phyloP scores from a whole-genome alignment of 257 asterid species.

The Prunella vulgaris region DNA sequence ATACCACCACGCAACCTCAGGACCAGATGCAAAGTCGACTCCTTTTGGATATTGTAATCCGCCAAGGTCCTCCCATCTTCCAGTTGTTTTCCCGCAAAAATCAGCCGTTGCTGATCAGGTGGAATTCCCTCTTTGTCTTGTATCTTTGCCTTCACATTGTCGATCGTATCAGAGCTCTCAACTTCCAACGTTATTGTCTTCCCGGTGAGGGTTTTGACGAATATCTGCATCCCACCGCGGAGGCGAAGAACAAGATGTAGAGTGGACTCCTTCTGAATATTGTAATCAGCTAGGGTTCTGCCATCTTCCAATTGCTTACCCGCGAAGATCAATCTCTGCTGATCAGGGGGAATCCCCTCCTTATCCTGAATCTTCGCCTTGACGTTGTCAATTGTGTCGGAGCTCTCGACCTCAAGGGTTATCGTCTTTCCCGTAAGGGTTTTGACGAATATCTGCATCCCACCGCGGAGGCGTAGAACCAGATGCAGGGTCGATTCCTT shows the following conservation, averaged over 20 bases:
- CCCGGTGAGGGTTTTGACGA: slow-evolving; percentile 22
- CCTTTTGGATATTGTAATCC: slow-evolving; percentile 23
- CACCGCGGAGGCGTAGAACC: slow-evolving; percentile 20
- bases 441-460: slow-evolving; percentile 25
- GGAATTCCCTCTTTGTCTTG: slow-evolving; percentile 26
- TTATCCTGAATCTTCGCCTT: slow-evolving; percentile 23
- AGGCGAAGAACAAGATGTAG: slow-evolving; percentile 17
- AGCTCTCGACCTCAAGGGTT: slow-evolving; percentile 17
- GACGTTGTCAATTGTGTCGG: slow-evolving; percentile 16
- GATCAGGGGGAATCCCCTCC: slow-evolving; percentile 14
- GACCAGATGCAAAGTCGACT: slow-evolving; percentile 23
- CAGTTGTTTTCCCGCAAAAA: slow-evolving; percentile 20
- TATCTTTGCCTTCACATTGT: slow-evolving; percentile 17
- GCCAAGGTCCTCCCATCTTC: slow-evolving; percentile 22
- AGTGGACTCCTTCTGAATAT: slow-evolving; percentile 23
- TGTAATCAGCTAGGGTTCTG: slow-evolving; percentile 15
- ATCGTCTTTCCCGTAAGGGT: slow-evolving; percentile 22
- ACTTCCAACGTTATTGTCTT: slow-evolving; percentile 26
- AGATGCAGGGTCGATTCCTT: slow-evolving; percentile 24
- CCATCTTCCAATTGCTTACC: slow-evolving; percentile 20
- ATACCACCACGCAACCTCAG: slow-evolving; percentile 26
- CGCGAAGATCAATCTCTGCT: slow-evolving; percentile 20
- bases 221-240: slow-evolving; percentile 26
- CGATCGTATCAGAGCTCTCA: slow-evolving; percentile 23
- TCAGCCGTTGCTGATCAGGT: slow-evolving; percentile 20